Percentiles rank a stretch among this genome's conserved stretches.
Evolutionary conservation across 305 asterid species (phyloP).

Genomic region (Fraxinus nigra): DNA sequence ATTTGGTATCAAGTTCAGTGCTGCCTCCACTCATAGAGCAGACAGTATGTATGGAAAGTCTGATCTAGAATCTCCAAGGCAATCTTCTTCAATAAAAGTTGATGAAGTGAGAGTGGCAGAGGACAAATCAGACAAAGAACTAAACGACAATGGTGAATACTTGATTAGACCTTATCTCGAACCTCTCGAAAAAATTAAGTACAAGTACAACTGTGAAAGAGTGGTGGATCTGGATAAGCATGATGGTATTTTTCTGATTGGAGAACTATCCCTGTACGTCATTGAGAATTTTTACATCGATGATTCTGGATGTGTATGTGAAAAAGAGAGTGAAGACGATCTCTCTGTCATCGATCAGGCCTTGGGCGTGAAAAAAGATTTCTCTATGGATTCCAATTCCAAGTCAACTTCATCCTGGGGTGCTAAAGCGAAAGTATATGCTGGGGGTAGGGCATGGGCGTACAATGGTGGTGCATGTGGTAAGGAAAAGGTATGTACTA

Average conservation of each 20-base stretch:
- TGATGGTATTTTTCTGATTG: conserved; percentile 93
- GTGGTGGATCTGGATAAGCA: conserved; percentile 98
- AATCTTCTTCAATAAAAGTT: conserved; percentile 54
- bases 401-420: conserved; percentile 89
- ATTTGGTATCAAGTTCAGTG: conserved; percentile 72
- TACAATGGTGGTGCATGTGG: conserved; percentile 99
- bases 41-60: conserved; percentile 74
- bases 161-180: conserved; percentile 92
- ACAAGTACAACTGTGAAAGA: conserved; percentile 95
- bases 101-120: conserved; percentile 66
- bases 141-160: conserved; percentile 92
- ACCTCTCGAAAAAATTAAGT: conserved; percentile 82
- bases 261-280: conserved; percentile 83
- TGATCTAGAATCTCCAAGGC: conserved; percentile 73
- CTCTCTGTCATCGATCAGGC: conserved; percentile 97
- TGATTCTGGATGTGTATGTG: conserved; percentile 90
- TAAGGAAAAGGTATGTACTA: conserved; percentile 75
- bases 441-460: conserved; percentile 99
- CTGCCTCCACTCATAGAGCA: conserved; percentile 60
- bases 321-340: conserved; percentile 92
- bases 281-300: conserved; percentile 96
- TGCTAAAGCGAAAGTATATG: conserved; percentile 61
- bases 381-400: conserved; percentile 81
- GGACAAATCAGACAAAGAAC: conserved; percentile 79
- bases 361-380: conserved; percentile 92